phyloP scores from a whole-genome alignment of 495 filamentous ascomycete genomes.

The Lepraria neglecta region DNA sequence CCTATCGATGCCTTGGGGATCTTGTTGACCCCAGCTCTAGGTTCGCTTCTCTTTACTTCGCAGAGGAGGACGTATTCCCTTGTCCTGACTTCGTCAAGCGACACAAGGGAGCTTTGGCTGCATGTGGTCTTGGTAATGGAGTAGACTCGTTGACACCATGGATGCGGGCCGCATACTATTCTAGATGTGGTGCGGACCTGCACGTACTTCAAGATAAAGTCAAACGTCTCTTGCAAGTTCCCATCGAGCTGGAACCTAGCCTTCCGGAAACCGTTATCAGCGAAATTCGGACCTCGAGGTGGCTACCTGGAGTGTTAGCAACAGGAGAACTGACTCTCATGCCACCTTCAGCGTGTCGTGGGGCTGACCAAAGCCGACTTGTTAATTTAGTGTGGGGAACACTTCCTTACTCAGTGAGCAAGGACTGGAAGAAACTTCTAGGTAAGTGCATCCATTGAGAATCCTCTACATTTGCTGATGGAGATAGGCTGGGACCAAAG shows the following conservation, averaged over 20 bases:
- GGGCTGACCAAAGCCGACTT: slow-evolving; percentile 23
- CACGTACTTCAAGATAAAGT: slow-evolving; percentile 25
- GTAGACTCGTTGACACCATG: not conserved
- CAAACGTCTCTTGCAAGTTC: slow-evolving; percentile 19
- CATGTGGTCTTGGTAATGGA: slow-evolving; percentile 26
- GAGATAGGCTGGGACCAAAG: slow-evolving; percentile 24
- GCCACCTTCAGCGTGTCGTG: slow-evolving; percentile 26
- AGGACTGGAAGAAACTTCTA: slow-evolving; percentile 29
- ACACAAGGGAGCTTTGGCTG: slow-evolving; percentile 22
- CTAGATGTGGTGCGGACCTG: slow-evolving; percentile 20
- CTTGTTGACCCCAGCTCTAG: slow-evolving; percentile 25
- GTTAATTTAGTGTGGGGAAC: slow-evolving; percentile 29
- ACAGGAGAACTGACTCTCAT: slow-evolving; percentile 18
- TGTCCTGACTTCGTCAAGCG: slow-evolving; percentile 24
- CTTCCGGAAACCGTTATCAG: not conserved
- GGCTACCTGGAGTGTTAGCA: slow-evolving; percentile 31
- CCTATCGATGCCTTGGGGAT: slow-evolving; percentile 7
- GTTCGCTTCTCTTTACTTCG: slow-evolving; percentile 28
- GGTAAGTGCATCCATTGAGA: not conserved
- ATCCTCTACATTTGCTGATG: not conserved
- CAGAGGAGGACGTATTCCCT: slow-evolving; percentile 33
- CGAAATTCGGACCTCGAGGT: slow-evolving; percentile 19
- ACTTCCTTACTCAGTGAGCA: slow-evolving; percentile 21
- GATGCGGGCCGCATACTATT: slow-evolving; percentile 17
- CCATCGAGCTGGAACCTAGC: slow-evolving; percentile 2